These are phyloP conservation scores for Inga leiocalycina DNA, from an alignment of 306 rosid genomes.

Conservation along the genomic window DNA sequence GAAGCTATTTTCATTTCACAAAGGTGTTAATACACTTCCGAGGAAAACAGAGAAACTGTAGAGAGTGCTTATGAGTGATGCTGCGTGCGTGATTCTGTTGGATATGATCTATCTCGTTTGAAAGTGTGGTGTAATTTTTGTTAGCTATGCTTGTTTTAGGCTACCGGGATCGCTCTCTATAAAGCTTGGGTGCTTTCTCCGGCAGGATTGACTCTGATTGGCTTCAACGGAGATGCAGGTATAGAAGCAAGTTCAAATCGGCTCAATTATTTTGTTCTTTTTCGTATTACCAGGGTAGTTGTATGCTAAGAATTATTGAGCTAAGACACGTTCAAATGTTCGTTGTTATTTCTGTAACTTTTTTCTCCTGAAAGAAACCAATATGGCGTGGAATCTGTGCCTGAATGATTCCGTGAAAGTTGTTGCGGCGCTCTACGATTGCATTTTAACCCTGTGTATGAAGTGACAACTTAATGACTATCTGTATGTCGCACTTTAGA, in stretches of 20 bases:
- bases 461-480: background rate
- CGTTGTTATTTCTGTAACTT: background rate
- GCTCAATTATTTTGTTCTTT: background rate
- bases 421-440: background rate
- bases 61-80: background rate
- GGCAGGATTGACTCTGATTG: background rate
- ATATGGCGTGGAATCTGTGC: background rate
- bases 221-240: conserved; percentile 1
- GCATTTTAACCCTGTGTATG: conserved; percentile 7
- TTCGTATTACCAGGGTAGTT: background rate
- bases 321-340: background rate
- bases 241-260: background rate
- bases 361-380: background rate
- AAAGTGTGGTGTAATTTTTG: background rate
- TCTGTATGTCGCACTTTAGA: background rate
- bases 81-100: background rate
- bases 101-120: background rate
- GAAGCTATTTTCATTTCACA: background rate
- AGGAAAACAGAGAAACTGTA: background rate
- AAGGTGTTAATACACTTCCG: background rate
- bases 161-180: background rate
- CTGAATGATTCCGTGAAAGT: background rate
- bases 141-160: background rate
- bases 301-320: background rate
- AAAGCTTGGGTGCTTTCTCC: background rate